Conservation (phyloP, 2,329 filamentous ascomycete genomes). For the Paraconiothyrium brasiliense region DNA sequence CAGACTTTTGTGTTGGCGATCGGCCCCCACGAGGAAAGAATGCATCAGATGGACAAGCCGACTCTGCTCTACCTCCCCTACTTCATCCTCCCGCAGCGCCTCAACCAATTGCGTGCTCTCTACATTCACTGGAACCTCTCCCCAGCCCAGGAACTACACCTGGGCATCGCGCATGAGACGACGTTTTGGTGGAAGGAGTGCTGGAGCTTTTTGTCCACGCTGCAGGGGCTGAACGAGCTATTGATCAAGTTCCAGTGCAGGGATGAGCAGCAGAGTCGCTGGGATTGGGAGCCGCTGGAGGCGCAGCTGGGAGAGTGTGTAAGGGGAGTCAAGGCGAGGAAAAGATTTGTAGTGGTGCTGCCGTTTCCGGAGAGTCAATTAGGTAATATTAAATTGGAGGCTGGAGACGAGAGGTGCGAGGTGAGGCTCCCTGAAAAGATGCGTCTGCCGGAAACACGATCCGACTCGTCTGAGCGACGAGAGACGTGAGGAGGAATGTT, state of each 20-base stretch:
- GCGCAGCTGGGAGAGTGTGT: background rate
- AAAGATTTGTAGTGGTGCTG: background rate
- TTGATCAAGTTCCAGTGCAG: background rate
- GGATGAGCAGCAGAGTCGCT: background rate
- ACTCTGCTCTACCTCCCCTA: background rate
- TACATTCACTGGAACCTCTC: conserved; percentile 12
- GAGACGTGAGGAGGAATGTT: background rate
- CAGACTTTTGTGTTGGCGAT: conserved; percentile 2
- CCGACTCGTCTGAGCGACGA: background rate
- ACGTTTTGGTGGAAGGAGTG: conserved; percentile 4
- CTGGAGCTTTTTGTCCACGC: background rate
- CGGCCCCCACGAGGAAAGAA: background rate
- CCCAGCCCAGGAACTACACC: background rate
- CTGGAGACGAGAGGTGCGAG: conserved; percentile 1
- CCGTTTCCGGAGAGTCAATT: background rate
- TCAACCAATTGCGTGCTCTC: background rate
- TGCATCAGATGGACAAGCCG: background rate
- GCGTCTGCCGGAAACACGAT: background rate
- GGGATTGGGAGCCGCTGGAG: background rate
- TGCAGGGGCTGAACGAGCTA: background rate
- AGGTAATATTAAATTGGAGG: background rate
- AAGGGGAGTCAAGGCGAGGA: background rate
- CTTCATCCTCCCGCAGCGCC: conserved; percentile 2
- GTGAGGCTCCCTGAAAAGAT: background rate
- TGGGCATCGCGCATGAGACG: background rate